Conservation (phyloP, 2,329 filamentous ascomycete species). For the Endoconidiophora polonica region DNA sequence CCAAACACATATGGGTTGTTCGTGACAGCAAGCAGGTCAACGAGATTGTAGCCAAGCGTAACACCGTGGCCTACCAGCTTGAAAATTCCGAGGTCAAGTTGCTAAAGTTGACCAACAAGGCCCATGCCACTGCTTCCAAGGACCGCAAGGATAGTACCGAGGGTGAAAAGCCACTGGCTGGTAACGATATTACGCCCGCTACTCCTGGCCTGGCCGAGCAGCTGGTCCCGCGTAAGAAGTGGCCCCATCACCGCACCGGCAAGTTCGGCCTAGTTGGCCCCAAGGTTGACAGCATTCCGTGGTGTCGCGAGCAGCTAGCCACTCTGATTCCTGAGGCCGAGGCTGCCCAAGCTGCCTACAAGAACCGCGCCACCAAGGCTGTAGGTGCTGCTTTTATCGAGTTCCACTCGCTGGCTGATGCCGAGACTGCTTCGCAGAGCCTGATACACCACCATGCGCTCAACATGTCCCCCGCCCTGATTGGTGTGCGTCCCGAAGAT, state of each 20-base stretch:
- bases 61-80: conserved; percentile 63
- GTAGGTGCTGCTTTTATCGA: conserved; percentile 79
- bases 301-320: conserved; percentile 44
- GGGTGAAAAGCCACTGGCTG: conserved; percentile 25
- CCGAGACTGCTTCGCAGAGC: conserved; percentile 74
- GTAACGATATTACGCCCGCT: conserved; percentile 26
- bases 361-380: conserved; percentile 44
- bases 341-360: conserved; percentile 49
- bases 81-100: conserved; percentile 78
- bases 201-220: conserved; percentile 34
- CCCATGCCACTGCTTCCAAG: conserved; percentile 33
- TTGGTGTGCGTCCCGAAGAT: conserved; percentile 67
- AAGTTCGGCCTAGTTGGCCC: conserved; percentile 46
- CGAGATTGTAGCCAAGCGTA: conserved; percentile 64
- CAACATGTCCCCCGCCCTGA: conserved; percentile 72
- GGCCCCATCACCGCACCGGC: conserved; percentile 52
- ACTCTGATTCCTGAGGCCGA: conserved; percentile 49
- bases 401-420: conserved; percentile 65
- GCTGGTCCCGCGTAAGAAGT: conserved; percentile 50
- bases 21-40: conserved; percentile 63
- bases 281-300: conserved; percentile 73
- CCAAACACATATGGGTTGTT: conserved; percentile 71
- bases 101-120: conserved; percentile 60
- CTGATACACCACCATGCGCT: conserved; percentile 74
- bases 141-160: conserved; percentile 39